Base-by-base conservation (phyloP, 73 alveolate genomes). In the Tetrahymena malaccensis region DNA sequence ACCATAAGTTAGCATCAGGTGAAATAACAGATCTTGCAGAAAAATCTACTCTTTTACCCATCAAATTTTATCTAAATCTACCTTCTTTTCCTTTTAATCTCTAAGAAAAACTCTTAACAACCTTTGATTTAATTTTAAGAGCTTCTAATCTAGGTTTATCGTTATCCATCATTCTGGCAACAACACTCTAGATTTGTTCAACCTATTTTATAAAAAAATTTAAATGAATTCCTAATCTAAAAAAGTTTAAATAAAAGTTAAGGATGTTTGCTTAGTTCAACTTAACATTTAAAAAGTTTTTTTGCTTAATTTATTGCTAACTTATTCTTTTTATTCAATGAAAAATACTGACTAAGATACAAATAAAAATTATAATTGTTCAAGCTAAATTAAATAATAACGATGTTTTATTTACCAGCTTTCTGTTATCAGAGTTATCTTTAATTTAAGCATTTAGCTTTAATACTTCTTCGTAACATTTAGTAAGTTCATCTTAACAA, bases 11-110 rank as follows among this genome's bases (percentile, higher is more conserved):
- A 21, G 99, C 99, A 97, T 99, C 99, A 1, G 99, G 99, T 17
- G 99, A 98, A 93, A 99, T 99, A 95, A 99, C 99, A 85, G 99
- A 97, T 94, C 99, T 98, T 34, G 99, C 99, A 84, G 99, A 98
- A 96, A 98, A 99, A 96, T 99, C 99, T 16, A 99, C 99, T 96
- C 99, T 98, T 97, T 99, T 99, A 93, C 99, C 99, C 99, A 99
- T 99, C 94, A 99, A 96, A 96, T 99, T 99, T 50, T 99, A 99
- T 97, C 99, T 97, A 43, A 99, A 98, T 95, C 99, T 97, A 15
- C 99, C 99, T 95, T 99, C 99, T 97, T 99, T 99, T 27, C 99
- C 99, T 98, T 98, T 99, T 83, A 99, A 98, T 85, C 99, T 96
- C 11, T 99, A 97, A 93, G 98, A 96, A 43, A 98, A 97, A 21